These are phyloP conservation scores for Ustulina deusta DNA, from an alignment of 2,329 filamentous ascomycete species.

Conservation along the genomic window DNA sequence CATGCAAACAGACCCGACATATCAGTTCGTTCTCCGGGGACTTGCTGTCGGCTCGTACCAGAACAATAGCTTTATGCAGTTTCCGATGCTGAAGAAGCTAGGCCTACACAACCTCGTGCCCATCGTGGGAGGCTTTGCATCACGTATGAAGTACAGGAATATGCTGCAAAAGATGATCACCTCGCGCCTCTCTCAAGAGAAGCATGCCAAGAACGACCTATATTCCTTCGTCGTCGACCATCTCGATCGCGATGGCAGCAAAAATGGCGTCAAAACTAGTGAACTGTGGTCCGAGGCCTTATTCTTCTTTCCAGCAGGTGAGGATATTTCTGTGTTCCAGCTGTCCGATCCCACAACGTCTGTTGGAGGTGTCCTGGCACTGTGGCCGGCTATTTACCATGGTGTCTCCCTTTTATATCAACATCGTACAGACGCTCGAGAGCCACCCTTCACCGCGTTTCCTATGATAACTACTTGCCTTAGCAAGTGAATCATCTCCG, in stretches of 20 bases:
- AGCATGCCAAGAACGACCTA: conserved; percentile 36
- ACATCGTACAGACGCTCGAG: too few species aligned
- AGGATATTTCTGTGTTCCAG: too few species aligned
- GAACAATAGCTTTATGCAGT: conserved; percentile 39
- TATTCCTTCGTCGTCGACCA: conserved; percentile 36
- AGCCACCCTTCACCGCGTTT: too few species aligned
- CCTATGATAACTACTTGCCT: too few species aligned
- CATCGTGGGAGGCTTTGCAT: neutral
- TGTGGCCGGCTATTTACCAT: too few species aligned
- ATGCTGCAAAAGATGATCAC: conserved; percentile 37
- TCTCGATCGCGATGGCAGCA: neutral
- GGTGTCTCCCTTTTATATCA: too few species aligned
- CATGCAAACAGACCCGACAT: conserved; percentile 30
- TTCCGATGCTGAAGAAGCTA: conserved; percentile 36
- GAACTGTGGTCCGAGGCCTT: too few species aligned
- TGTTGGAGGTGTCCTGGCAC: too few species aligned
- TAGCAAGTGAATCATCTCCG: too few species aligned
- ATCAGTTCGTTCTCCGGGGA: conserved; percentile 33
- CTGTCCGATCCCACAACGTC: too few species aligned
- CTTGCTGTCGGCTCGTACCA: conserved; percentile 31
- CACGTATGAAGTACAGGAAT: conserved; percentile 27
- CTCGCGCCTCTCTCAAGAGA: conserved; percentile 24
- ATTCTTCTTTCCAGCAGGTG: too few species aligned
- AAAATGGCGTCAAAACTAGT: conserved; percentile 10
- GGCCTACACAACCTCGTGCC: conserved; percentile 22